Percentiles rank a stretch among this genome's conserved stretches.
Evolutionary conservation across 2,329 filamentous ascomycete genomes (phyloP).

Genomic region (Alternaria tenuissima): DNA sequence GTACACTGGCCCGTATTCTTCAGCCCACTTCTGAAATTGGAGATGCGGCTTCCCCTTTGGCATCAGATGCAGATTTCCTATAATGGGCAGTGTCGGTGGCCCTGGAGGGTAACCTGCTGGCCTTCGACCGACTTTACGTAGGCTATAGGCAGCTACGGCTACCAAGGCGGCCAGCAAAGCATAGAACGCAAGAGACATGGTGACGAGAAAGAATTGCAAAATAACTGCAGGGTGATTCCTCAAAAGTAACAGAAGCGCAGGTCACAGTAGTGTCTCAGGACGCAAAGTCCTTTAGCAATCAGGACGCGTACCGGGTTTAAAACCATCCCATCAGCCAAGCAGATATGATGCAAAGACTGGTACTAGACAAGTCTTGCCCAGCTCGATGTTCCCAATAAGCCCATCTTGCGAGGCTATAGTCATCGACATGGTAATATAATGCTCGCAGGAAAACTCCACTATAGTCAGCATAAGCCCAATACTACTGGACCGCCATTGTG

Average conservation of each 20-base stretch:
- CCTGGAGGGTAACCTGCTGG: slow-evolving; percentile 58
- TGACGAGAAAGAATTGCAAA: background rate
- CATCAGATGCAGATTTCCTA: slow-evolving; percentile 63
- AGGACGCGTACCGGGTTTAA: background rate
- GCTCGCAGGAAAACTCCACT: background rate
- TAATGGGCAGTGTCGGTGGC: slow-evolving; percentile 60
- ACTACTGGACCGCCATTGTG: background rate
- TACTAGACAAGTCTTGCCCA: background rate
- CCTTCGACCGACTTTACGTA: slow-evolving; percentile 33
- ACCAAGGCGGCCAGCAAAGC: background rate
- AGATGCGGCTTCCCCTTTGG: slow-evolving; percentile 54
- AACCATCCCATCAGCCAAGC: background rate
- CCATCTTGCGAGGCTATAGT: background rate
- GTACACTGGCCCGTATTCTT: slow-evolving; percentile 62
- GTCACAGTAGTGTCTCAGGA: background rate
- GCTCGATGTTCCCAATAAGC: too few relatives aligned
- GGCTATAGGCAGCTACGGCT: slow-evolving; percentile 7
- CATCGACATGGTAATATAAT: slow-evolving; percentile 1
- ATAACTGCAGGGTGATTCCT: background rate
- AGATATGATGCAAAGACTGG: background rate
- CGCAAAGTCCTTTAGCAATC: background rate
- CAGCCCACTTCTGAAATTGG: slow-evolving; percentile 62
- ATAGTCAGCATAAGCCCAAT: background rate
- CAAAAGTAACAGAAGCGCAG: background rate
- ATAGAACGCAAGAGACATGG: slow-evolving; percentile 11